These are phyloP conservation scores for Ganoderma multipileum DNA, from an alignment of 1,284 basidiomycete genomes.

Conservation along the genomic window DNA sequence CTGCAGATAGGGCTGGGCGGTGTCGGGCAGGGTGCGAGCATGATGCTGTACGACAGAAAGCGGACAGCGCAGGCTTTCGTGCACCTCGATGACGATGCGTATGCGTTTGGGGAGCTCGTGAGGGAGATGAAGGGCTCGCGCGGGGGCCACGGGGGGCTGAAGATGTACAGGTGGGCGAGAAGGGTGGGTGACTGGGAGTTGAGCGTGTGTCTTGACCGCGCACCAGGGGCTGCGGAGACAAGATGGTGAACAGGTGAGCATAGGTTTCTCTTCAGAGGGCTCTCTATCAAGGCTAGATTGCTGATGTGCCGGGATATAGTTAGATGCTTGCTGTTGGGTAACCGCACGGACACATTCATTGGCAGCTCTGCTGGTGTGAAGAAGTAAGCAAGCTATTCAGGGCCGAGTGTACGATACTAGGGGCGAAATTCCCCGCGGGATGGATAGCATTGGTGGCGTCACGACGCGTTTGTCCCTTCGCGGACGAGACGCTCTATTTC, in stretches of 20 bases:
- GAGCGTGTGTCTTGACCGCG: slow-evolving; percentile 37
- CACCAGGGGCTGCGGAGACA: slow-evolving; percentile 26
- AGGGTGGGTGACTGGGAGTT: slow-evolving; percentile 38
- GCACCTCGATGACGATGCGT: slow-evolving; percentile 20
- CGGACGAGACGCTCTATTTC: background rate
- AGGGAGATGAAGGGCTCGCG: slow-evolving; percentile 29
- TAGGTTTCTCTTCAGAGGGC: background rate
- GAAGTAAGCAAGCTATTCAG: background rate
- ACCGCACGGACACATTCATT: background rate
- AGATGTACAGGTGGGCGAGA: slow-evolving; percentile 44
- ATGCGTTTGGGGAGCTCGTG: slow-evolving; percentile 29
- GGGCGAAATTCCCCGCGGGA: background rate
- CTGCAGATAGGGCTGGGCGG: slow-evolving; percentile 39
- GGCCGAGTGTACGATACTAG: background rate
- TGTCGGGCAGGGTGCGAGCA: slow-evolving; percentile 12
- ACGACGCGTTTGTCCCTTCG: too few species aligned
- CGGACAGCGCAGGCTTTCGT: slow-evolving; percentile 45
- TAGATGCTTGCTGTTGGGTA: background rate
- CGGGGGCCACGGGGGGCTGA: slow-evolving; percentile 32
- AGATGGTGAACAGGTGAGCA: slow-evolving; percentile 26
- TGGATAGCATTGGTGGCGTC: background rate
- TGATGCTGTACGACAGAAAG: slow-evolving; percentile 51
- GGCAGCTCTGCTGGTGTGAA: background rate
- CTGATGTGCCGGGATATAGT: background rate
- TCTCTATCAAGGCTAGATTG: background rate